Conservation (phyloP, 2,329 filamentous ascomycete species). For the Pyrenochaeta sp. region DNA sequence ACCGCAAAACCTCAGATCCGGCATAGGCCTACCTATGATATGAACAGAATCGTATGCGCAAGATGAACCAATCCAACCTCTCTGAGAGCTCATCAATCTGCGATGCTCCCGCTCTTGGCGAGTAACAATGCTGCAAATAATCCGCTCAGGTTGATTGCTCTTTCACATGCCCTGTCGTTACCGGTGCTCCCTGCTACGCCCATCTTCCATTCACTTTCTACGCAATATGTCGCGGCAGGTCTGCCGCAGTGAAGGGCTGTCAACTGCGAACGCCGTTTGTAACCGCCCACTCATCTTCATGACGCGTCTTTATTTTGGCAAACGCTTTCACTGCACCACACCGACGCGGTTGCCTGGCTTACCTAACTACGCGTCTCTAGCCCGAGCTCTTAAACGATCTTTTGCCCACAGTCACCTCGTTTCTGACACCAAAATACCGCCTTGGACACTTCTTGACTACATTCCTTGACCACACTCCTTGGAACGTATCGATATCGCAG, state of each 20-base stretch:
- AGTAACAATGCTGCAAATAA: not conserved
- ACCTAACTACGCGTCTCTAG: not conserved
- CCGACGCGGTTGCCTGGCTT: slow-evolving; percentile 4
- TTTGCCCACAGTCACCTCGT: slow-evolving; percentile 4
- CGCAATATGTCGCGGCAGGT: not conserved
- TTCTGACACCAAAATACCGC: not conserved
- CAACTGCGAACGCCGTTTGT: slow-evolving; percentile 4
- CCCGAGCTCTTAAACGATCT: slow-evolving; percentile 6
- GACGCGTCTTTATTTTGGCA: not conserved
- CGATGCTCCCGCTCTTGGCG: not conserved
- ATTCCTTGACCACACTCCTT: not conserved
- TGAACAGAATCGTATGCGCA: no score
- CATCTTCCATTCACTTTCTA: slow-evolving; percentile 14
- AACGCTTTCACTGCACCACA: slow-evolving; percentile 8
- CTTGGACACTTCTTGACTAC: no score
- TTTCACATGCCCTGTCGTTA: not conserved
- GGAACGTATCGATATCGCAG: not conserved
- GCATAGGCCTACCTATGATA: not conserved
- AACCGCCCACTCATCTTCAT: not conserved
- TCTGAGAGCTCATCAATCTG: not conserved
- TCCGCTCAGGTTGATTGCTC: not conserved
- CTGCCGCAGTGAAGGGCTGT: slow-evolving; percentile 1
- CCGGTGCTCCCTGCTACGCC: slow-evolving; percentile 11
- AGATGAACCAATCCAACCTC: no score
- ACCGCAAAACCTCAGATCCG: not conserved